A percentile compares a stretch with the other conserved stretches of the same genome.
Conservation (phyloP, 495 filamentous ascomycete genomes). For the Aspergillus cavernicola region DNA sequence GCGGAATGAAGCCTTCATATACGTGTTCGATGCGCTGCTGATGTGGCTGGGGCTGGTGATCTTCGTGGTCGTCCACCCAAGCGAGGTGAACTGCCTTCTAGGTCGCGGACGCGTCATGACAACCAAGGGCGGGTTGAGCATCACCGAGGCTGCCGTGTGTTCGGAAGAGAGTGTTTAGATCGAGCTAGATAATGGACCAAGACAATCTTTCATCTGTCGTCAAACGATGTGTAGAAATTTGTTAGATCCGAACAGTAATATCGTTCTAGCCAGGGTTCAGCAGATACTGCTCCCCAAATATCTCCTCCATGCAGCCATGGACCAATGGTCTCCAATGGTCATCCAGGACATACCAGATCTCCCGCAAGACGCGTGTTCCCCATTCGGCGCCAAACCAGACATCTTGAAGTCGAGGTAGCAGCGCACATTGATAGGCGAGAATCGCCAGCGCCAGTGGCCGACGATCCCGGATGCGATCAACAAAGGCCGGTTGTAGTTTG, state of each 20-base stretch:
- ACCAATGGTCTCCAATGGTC: conserved; percentile 36
- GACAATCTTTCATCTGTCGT: not conserved
- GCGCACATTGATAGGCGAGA: conserved; percentile 45
- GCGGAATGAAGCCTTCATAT: conserved; percentile 56
- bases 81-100: conserved; percentile 26
- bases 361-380: conserved; percentile 32
- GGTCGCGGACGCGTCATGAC: conserved; percentile 18
- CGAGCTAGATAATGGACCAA: not conserved
- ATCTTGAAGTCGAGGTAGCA: conserved; percentile 38
- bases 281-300: conserved; percentile 28
- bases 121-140: conserved; percentile 20
- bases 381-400: conserved; percentile 49
- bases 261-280: not conserved
- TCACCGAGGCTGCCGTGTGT: conserved; percentile 11
- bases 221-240: not conserved
- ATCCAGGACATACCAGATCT: conserved; percentile 37
- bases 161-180: not conserved
- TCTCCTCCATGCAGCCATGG: conserved; percentile 32
- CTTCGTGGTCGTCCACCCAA: conserved; percentile 39
- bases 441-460: conserved; percentile 53
- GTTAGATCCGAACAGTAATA: not conserved
- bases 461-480: conserved; percentile 46
- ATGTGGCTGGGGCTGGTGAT: conserved; percentile 53
- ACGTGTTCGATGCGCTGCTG: conserved; percentile 57
- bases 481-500: conserved; percentile 45